Evolutionary conservation across 2,329 filamentous ascomycete genomes (phyloP).

Genomic region (Fusarium tjaetaba): DNA sequence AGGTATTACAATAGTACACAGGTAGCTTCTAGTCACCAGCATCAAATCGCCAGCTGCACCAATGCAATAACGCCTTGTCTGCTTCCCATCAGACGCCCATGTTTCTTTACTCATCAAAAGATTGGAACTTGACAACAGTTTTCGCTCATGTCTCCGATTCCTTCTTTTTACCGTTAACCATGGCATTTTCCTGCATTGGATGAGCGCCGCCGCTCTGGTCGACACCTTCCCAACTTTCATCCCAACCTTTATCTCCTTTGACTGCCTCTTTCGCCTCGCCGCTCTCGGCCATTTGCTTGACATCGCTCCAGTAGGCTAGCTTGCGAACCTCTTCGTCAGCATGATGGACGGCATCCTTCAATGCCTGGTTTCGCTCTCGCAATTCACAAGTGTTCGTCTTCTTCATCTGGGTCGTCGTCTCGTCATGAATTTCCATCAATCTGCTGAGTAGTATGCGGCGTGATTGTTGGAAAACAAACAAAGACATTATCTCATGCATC

Average conservation of each 20-base stretch:
- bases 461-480: slow-evolving; percentile 91
- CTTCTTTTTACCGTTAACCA: slow-evolving; percentile 37
- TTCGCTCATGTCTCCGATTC: neutral
- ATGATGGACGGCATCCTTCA: slow-evolving; percentile 78
- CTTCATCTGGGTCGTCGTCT: slow-evolving; percentile 52
- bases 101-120: neutral
- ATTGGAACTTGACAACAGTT: neutral
- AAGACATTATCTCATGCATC: slow-evolving; percentile 86
- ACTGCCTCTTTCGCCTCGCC: slow-evolving; percentile 59
- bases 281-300: slow-evolving; percentile 72
- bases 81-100: neutral
- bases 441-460: slow-evolving; percentile 78
- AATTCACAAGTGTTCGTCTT: slow-evolving; percentile 50
- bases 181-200: slow-evolving; percentile 42
- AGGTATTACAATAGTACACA: neutral
- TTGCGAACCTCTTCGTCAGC: slow-evolving; percentile 83
- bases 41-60: neutral
- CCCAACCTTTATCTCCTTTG: slow-evolving; percentile 49
- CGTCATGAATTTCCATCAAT: slow-evolving; percentile 68
- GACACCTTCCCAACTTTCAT: slow-evolving; percentile 60
- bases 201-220: slow-evolving; percentile 62
- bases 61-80: slow-evolving; percentile 24
- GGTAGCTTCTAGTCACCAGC: neutral
- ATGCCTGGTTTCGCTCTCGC: slow-evolving; percentile 66
- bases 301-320: slow-evolving; percentile 89